Conservation (phyloP, 225 moss, liverwort and hornwort genomes). For the Rhytidiadelphus loreus region DNA sequence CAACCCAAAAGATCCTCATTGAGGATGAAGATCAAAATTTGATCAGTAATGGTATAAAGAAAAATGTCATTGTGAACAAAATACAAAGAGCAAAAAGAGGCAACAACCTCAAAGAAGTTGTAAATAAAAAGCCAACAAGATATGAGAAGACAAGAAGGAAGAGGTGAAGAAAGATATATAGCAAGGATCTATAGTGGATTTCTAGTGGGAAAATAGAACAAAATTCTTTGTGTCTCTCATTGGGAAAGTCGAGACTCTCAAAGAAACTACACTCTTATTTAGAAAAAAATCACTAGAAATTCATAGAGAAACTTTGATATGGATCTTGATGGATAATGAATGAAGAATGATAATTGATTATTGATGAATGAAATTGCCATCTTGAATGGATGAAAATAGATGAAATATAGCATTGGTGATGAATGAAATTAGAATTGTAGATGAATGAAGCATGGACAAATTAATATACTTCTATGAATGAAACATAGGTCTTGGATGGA, state of each 20-base stretch:
- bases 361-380: neutral
- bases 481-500: neutral
- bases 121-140: neutral
- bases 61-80: neutral
- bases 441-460: neutral
- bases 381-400: too few species aligned
- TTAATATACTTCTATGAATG: neutral
- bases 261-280: neutral
- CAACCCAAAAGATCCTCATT: neutral
- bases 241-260: fast-evolving
- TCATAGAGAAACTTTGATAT: neutral
- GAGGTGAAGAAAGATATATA: neutral
- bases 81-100: neutral
- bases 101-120: neutral
- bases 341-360: neutral
- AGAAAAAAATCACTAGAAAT: neutral
- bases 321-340: neutral
- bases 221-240: fast-evolving
- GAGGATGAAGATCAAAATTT: neutral
- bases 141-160: neutral
- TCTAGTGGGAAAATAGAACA: neutral
- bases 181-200: neutral
- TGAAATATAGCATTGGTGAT: neutral
- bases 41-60: fast-evolving
- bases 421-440: neutral